Percentiles rank a stretch among this genome's conserved stretches.
These are phyloP conservation scores for Lentinula sp. DNA, from an alignment of 768 basidiomycete genomes.

Conservation along the genomic window DNA sequence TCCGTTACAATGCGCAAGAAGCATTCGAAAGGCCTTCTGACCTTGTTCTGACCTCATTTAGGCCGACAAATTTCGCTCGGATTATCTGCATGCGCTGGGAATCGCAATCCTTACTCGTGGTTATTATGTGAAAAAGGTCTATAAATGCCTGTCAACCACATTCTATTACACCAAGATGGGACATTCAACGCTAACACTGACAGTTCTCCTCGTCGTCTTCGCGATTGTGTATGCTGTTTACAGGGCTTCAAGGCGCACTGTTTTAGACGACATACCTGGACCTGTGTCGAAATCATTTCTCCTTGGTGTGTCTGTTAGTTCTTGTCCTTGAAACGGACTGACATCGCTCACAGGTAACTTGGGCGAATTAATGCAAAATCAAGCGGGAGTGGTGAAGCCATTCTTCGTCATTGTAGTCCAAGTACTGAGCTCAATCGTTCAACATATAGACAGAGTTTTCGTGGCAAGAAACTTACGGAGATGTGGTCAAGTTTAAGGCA, in stretches of 20 bases:
- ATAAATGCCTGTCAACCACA: background rate
- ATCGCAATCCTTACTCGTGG: background rate
- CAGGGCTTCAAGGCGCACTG: background rate
- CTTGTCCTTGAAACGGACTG: background rate
- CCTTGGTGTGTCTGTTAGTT: background rate
- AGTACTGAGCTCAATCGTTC: background rate
- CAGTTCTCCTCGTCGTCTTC: background rate
- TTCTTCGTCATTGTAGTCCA: background rate
- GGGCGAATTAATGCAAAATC: constrained; percentile 2
- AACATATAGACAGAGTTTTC: background rate
- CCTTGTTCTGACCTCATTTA: constrained; percentile 1
- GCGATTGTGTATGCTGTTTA: background rate
- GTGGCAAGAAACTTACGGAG: constrained; percentile 8
- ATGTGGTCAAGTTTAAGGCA: background rate
- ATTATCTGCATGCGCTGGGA: background rate
- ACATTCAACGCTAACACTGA: background rate
- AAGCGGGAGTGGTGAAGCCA: constrained; percentile 4
- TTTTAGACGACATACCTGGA: constrained; percentile 3
- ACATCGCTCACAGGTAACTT: background rate
- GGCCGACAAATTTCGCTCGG: background rate
- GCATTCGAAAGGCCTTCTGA: background rate
- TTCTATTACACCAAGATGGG: background rate
- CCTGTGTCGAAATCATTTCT: constrained; percentile 1
- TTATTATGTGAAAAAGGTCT: background rate
- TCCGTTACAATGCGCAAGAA: constrained; percentile 2